phyloP scores from a whole-genome alignment of 352 stramenopile species.

The Globisporangium cystogenes region DNA sequence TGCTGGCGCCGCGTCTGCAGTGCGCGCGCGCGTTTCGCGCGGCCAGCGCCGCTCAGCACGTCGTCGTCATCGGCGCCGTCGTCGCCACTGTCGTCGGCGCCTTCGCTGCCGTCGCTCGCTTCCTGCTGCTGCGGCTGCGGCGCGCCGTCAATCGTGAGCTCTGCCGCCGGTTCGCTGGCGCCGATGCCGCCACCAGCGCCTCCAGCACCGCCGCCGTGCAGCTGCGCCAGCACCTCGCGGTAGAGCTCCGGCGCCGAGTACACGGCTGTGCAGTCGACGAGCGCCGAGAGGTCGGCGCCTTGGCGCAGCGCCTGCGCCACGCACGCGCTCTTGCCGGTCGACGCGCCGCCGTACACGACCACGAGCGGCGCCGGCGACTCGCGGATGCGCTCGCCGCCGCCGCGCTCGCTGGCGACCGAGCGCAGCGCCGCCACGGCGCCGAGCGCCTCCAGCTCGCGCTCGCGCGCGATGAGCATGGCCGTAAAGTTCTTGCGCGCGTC shows the following conservation, averaged over 20 bases:
- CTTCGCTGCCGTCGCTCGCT: neutral
- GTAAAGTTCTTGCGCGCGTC: too few relatives aligned
- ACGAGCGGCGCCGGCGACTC: conserved; percentile 55
- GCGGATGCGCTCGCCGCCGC: conserved; percentile 12
- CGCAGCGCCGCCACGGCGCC: conserved; percentile 36
- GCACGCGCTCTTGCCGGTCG: conserved; percentile 69
- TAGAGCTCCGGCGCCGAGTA: conserved; percentile 67
- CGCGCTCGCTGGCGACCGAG: neutral
- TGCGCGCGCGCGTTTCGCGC: neutral
- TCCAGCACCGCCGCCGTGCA: conserved; percentile 16
- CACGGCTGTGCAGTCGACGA: conserved; percentile 69
- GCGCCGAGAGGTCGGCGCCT: conserved; percentile 29
- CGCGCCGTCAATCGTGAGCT: conserved; percentile 9
- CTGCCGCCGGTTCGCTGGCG: neutral
- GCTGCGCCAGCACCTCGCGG: conserved; percentile 58
- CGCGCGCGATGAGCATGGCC: too few relatives aligned
- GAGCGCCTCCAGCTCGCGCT: conserved; percentile 45
- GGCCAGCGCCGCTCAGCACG: neutral
- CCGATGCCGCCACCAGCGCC: neutral
- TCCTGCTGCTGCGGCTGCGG: conserved; percentile 3
- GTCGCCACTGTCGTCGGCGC: neutral
- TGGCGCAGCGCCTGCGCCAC: conserved; percentile 34
- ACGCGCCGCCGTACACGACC: conserved; percentile 67
- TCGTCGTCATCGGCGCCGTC: neutral
- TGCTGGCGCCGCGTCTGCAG: conserved; percentile 3